Conservation (phyloP, 2,329 filamentous ascomycete genomes). For the Paecilomyces niveus region DNA sequence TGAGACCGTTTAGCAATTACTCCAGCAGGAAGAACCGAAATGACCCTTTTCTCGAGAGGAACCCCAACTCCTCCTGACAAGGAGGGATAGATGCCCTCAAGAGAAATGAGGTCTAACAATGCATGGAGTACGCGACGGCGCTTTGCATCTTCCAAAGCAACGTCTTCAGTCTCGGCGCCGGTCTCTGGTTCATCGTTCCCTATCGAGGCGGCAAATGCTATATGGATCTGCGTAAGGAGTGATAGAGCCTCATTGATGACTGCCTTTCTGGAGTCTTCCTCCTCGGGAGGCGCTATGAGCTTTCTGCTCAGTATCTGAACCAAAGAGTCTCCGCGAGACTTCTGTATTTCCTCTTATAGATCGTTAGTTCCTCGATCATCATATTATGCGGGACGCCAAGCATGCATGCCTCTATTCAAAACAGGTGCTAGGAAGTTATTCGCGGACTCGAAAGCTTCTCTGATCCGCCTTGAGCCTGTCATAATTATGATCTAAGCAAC, state of each 20-base stretch:
- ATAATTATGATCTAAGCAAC: constrained; percentile 15
- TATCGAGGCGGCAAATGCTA: constrained; percentile 20
- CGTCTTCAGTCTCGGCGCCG: constrained; percentile 15
- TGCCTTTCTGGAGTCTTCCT: constrained; percentile 15
- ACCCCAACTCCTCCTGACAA: constrained; percentile 37
- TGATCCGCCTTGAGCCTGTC: constrained; percentile 17
- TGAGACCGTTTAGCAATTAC: constrained; percentile 32
- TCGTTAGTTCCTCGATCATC: constrained; percentile 19
- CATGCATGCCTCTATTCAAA: constrained; percentile 33
- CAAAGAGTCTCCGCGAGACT: constrained; percentile 25
- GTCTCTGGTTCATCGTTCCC: neutral
- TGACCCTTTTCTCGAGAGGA: constrained; percentile 36
- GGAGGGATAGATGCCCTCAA: constrained; percentile 40
- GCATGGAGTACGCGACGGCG: constrained; percentile 32
- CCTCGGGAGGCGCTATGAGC: constrained; percentile 3
- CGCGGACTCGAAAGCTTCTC: constrained; percentile 26
- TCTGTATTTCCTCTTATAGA: constrained; percentile 32
- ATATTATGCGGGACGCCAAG: constrained; percentile 8
- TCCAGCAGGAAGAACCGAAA: constrained; percentile 35
- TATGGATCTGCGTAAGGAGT: constrained; percentile 27
- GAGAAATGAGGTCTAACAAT: constrained; percentile 35
- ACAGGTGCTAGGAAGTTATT: constrained; percentile 31
- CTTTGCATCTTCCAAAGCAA: constrained; percentile 34
- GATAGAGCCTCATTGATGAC: constrained; percentile 29
- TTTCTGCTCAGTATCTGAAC: constrained; percentile 23